A percentile compares a stretch with the other conserved stretches of the same genome.
Evolutionary conservation across 306 rosid genomes (phyloP).

Genomic region (Trifolium subterraneum): DNA sequence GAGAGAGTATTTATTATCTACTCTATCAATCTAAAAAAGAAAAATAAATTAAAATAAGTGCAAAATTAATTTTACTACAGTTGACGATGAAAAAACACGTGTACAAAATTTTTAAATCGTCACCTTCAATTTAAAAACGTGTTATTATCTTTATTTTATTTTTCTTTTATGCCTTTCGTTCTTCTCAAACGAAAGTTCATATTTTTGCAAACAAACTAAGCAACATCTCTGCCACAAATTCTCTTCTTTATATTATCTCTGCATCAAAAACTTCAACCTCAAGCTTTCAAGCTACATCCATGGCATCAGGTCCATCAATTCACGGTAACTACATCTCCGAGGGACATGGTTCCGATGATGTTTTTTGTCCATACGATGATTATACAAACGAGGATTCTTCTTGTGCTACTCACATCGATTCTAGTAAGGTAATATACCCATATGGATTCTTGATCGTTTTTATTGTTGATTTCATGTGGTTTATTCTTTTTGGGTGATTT

Average conservation of each 20-base stretch:
- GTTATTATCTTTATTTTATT: background rate
- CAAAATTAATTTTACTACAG: background rate
- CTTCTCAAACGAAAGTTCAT: constrained; percentile 48
- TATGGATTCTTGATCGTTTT: background rate
- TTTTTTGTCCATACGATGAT: constrained; percentile 74
- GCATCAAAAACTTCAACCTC: constrained; percentile 28
- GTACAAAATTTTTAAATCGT: background rate
- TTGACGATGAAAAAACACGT: background rate
- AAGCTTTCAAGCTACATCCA: constrained; percentile 36
- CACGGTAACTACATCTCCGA: constrained; percentile 53
- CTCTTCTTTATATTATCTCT: constrained; percentile 9
- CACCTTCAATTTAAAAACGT: constrained; percentile 18
- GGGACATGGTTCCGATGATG: constrained; percentile 65
- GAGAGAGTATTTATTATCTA: no score
- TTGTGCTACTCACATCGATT: constrained; percentile 61
- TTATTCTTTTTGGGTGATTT: background rate
- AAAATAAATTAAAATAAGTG: no score
- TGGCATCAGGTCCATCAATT: constrained; percentile 78
- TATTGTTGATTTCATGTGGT: constrained; percentile 13
- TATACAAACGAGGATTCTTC: constrained; percentile 55
- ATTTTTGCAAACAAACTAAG: constrained; percentile 31
- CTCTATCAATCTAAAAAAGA: no score
- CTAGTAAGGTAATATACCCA: constrained; percentile 62
- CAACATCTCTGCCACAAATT: constrained; percentile 12
- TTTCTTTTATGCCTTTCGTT: constrained; percentile 1